phyloP scores from a whole-genome alignment of 129 eudicot species.

The Rutidosis leptorrhynchoides region DNA sequence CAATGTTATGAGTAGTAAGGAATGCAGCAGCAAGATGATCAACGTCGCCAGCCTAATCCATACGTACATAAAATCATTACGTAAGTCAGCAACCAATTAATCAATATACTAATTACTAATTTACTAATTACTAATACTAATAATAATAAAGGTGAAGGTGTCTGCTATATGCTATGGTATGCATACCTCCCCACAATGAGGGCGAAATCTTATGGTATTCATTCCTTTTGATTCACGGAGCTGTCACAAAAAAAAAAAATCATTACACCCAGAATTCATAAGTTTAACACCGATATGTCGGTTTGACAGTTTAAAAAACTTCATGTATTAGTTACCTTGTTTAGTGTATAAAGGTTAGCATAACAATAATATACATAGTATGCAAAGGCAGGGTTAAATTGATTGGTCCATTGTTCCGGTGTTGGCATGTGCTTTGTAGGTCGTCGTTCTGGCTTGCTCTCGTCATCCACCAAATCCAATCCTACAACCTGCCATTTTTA shows the following conservation, averaged over 20 bases:
- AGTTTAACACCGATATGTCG: not conserved
- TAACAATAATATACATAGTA: constrained; percentile 94
- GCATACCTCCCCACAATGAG: constrained; percentile 95
- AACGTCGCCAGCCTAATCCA: constrained; percentile 84
- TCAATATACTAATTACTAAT: too few species aligned
- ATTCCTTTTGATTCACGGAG: constrained; percentile 99
- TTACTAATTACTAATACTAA: too few species aligned
- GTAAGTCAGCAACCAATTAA: constrained; percentile 15
- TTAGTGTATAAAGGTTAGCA: constrained; percentile 92
- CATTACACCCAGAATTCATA: constrained; percentile 18
- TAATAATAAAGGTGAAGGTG: constrained; percentile 13
- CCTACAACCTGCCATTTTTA: constrained; percentile 76
- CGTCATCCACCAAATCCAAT: constrained; percentile 98
- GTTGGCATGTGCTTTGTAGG: constrained; percentile 99
- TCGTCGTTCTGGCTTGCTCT: constrained; percentile 99
- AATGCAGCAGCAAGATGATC: constrained; percentile 99
- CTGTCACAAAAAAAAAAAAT: constrained; percentile 44
- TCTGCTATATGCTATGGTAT: too few species aligned
- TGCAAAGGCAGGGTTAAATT: constrained; percentile 93
- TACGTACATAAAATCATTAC: not conserved
- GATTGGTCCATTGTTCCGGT: constrained; percentile 94
- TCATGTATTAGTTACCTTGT: constrained; percentile 54
- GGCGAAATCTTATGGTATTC: constrained; percentile 93
- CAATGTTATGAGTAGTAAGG: constrained; percentile 86
- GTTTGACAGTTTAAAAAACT: not conserved